phyloP scores from a whole-genome alignment of 2,329 filamentous ascomycete species.

The Fusarium brevicatenulatum region DNA sequence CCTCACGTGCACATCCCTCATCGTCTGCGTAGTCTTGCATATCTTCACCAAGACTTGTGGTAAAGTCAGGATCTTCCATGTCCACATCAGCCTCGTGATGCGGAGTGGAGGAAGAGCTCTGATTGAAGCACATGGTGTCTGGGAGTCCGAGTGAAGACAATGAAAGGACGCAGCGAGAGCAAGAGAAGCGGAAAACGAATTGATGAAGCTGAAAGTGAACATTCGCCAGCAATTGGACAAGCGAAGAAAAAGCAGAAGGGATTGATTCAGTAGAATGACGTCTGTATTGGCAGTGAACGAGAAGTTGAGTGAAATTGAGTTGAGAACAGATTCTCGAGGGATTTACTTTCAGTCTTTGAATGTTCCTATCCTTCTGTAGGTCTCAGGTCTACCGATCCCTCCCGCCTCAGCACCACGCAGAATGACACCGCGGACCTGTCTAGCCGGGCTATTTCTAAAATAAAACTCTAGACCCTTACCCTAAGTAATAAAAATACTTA shows the following conservation, averaged over 20 bases:
- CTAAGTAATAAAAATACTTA: no score
- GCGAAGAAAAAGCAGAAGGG: accelerated
- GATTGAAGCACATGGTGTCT: not conserved
- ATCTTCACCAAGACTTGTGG: not conserved
- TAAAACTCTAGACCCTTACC: no score
- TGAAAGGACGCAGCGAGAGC: not conserved
- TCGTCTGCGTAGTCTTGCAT: not conserved
- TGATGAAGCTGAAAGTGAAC: not conserved
- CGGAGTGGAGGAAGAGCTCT: not conserved
- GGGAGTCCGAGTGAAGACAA: not conserved
- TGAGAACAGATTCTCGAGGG: not conserved
- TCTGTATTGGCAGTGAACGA: not conserved
- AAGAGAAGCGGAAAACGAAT: not conserved
- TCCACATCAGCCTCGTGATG: not conserved
- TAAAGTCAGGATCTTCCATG: not conserved
- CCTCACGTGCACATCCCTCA: not conserved
- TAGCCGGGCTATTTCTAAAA: no score
- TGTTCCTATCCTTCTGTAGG: no score
- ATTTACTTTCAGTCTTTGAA: not conserved
- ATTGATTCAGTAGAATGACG: accelerated
- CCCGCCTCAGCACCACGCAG: no score
- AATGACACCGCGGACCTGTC: no score
- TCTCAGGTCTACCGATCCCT: no score
- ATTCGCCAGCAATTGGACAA: accelerated
- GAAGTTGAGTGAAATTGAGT: not conserved